Evolutionary conservation across 2,329 filamentous ascomycete species (phyloP), one percentile per base, ranked within the genome.

Genomic region (Fusarium fracticaudum): DNA sequence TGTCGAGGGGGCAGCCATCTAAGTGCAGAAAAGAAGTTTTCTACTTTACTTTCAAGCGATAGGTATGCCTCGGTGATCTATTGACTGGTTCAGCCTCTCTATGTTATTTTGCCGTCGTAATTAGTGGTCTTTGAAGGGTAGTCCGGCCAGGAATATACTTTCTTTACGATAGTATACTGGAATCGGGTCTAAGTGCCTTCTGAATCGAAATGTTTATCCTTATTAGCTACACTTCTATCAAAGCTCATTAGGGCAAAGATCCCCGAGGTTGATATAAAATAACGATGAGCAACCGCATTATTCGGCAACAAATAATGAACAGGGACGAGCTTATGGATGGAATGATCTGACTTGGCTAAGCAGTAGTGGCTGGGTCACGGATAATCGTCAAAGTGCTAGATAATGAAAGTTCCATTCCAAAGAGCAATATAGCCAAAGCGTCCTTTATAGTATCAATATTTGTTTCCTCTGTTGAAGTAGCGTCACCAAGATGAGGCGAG

Each of bases 381-480:
- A 47, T 12, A 22, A n/a, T 13, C 20, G 6, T n/a, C 3, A 7
- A 31, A 50, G 11, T 29, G 26, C 26, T 26, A 18, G 20, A 9
- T 3, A 33, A n/a, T 10, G n/a, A 17, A n/a, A n/a, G 5, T 9
- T 50, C 12, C 22, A 17, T 13, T 37, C 20, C 6, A 6, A 14
- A 14, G 17, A 11, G 5, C 17, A 8, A 53, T 35, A 10, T 5
- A 10, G 2, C 8, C 15, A 53, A 26, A 15, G 3, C 3, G 8
- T 15, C 0, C n/a, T 26, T 26, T 11, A 6, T 1, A 31, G 10
- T 18, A n/a, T 12, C 7, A 18, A 17, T 6, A 0, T 17, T 37
- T 2, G 9, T 5, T 9, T 10, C 8, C 20, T 20, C 11, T 18
- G 4, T 8, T 22, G 1, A 8, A 12, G n/a, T 9, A 18, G 10